A percentile compares a stretch with the other conserved stretches of the same genome.
Conservation (phyloP, 257 asterid genomes). For the Gynochthodes officinalis region DNA sequence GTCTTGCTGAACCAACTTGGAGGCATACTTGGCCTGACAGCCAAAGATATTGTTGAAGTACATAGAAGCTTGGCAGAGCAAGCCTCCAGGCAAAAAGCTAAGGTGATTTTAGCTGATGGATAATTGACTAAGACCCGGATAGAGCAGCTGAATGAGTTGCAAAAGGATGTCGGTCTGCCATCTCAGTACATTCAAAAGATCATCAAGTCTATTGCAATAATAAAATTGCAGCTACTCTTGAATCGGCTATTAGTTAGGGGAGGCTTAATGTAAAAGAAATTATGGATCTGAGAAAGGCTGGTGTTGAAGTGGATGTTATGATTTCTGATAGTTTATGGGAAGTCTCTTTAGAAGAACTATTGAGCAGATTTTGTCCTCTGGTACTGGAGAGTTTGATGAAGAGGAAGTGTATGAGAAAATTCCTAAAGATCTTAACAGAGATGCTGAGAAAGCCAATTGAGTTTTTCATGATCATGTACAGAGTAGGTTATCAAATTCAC, state of each 20-base stretch:
- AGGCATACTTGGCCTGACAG: slow-evolving; percentile 70
- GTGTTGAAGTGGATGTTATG: slow-evolving; percentile 77
- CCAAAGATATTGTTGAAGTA: slow-evolving; percentile 74
- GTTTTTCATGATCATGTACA: slow-evolving; percentile 69
- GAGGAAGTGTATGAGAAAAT: slow-evolving; percentile 82
- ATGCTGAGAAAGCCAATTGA: slow-evolving; percentile 58
- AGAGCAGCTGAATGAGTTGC: slow-evolving; percentile 73
- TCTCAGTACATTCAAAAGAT: slow-evolving; percentile 75
- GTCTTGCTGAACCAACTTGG: slow-evolving; percentile 72
- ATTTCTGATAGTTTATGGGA: slow-evolving; percentile 71
- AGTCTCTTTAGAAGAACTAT: slow-evolving; percentile 73
- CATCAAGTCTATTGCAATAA: slow-evolving; percentile 63
- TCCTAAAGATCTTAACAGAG: slow-evolving; percentile 76
- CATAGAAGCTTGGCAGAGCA: slow-evolving; percentile 88
- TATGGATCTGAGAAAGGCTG: slow-evolving; percentile 76
- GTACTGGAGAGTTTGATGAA: slow-evolving; percentile 88
- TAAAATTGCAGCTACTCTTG: slow-evolving; percentile 88
- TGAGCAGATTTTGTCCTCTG: slow-evolving; percentile 77
- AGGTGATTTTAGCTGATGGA: slow-evolving; percentile 92
- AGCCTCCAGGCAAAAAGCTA: slow-evolving; percentile 87
- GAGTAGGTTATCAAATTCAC: slow-evolving; percentile 69
- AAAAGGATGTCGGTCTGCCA: slow-evolving; percentile 81
- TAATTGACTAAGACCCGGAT: slow-evolving; percentile 72
- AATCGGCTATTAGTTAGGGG: slow-evolving; percentile 85
- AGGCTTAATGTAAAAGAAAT: slow-evolving; percentile 89